These are phyloP conservation scores for Pharus latifolius DNA, from an alignment of 176 grass and related monocot species.

Conservation along the genomic window DNA sequence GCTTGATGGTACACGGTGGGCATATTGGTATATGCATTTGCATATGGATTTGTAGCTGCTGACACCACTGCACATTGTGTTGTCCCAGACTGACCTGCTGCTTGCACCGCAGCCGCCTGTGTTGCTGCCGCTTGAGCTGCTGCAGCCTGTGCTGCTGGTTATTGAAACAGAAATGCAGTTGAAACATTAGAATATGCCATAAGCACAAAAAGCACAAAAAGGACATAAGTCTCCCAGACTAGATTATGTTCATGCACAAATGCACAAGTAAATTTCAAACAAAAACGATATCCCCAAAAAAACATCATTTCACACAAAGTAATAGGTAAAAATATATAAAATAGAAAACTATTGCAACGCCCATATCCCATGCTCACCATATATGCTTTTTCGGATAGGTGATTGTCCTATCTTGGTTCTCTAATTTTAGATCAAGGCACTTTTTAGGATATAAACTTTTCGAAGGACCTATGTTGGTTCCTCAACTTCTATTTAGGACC, in stretches of 20 bases:
- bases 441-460: too few relatives aligned
- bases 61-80: conserved; percentile 17
- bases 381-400: background rate
- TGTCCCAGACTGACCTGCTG: conserved; percentile 6
- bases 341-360: background rate
- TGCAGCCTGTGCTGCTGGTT: background rate
- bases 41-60: conserved; percentile 35
- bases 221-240: background rate
- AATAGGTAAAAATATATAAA: background rate
- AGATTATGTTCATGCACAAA: background rate
- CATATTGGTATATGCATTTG: conserved; percentile 34
- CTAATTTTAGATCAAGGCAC: too few relatives aligned
- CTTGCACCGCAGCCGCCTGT: background rate
- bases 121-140: background rate
- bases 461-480: too few relatives aligned
- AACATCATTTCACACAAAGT: too few relatives aligned
- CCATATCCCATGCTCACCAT: background rate
- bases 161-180: background rate
- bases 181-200: conserved; percentile 12
- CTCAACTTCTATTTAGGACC: too few relatives aligned
- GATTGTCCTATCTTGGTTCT: background rate
- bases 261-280: background rate
- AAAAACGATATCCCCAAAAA: background rate
- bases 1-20: conserved; percentile 29
- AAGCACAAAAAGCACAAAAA: background rate